A percentile compares a stretch with the other conserved stretches of the same genome.
phyloP scores from a whole-genome alignment of 495 filamentous ascomycete genomes.

The Neurospora sp. region DNA sequence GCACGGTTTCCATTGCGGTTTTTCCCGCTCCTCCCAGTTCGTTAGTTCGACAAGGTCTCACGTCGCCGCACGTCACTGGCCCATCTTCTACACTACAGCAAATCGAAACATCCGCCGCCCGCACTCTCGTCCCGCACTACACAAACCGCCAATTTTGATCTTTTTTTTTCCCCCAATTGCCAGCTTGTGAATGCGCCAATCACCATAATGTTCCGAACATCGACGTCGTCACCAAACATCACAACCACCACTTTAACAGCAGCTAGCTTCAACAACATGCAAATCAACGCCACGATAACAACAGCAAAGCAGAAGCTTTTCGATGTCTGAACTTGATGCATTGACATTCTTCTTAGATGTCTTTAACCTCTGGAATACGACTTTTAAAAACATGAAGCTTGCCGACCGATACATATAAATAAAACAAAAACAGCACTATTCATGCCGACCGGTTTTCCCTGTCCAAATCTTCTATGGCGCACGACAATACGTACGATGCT shows the following conservation, averaged over 20 bases:
- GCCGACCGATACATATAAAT: neutral
- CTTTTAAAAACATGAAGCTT: neutral
- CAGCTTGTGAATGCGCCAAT: neutral
- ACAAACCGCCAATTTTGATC: neutral
- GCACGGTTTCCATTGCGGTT: neutral
- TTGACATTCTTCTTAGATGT: neutral
- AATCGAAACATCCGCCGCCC: neutral
- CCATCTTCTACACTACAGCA: neutral
- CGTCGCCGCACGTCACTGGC: neutral
- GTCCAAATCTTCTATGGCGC: neutral
- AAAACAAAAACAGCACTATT: neutral
- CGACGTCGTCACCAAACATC: neutral
- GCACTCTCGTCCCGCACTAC: neutral
- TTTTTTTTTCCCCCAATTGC: neutral
- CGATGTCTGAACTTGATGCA: neutral
- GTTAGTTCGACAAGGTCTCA: neutral
- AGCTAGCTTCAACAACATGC: neutral
- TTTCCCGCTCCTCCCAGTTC: neutral
- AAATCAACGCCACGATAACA: neutral
- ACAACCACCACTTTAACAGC: neutral
- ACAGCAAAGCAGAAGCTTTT: neutral
- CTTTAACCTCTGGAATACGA: neutral
- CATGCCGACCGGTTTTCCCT: neutral
- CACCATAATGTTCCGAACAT: neutral
- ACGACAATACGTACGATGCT: neutral